These are phyloP conservation scores for Fusarium hainanense DNA, from an alignment of 2,329 filamentous ascomycete species.

Conservation along the genomic window DNA sequence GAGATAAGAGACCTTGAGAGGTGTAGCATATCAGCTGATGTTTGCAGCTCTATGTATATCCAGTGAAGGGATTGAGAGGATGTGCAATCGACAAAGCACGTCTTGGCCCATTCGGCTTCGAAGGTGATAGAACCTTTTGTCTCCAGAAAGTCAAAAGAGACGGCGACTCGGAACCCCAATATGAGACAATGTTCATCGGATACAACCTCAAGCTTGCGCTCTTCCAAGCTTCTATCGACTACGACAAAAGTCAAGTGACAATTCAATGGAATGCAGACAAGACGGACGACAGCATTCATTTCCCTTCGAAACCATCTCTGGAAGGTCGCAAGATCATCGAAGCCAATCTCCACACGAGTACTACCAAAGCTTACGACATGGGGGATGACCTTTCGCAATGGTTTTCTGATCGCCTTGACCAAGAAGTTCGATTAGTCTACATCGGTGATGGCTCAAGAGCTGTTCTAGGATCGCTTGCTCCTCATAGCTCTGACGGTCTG, in stretches of 20 bases:
- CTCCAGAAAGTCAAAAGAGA: conserved; percentile 35
- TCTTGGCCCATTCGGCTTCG: conserved; percentile 27
- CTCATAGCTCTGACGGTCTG: conserved; percentile 36
- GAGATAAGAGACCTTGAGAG: rapidly evolving
- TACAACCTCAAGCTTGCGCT: conserved; percentile 37
- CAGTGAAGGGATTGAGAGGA: conserved; percentile 38
- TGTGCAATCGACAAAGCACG: conserved; percentile 22
- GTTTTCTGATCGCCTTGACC: conserved; percentile 36
- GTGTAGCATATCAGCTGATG: neutral
- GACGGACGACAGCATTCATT: neutral
- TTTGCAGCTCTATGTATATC: conserved; percentile 39
- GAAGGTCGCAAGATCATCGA: neutral
- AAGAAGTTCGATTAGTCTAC: conserved; percentile 32
- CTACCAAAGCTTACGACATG: conserved; percentile 38
- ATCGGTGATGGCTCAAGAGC: conserved; percentile 40
- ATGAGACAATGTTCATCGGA: conserved; percentile 42
- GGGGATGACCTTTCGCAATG: conserved; percentile 32
- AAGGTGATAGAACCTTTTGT: conserved; percentile 41
- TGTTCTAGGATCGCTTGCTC: conserved; percentile 38
- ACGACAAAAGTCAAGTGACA: neutral
- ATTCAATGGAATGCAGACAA: neutral
- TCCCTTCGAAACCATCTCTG: conserved; percentile 25
- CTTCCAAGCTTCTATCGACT: conserved; percentile 24
- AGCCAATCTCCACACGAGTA: conserved; percentile 32
- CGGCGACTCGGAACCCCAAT: neutral